A percentile compares a stretch with the other conserved stretches of the same genome.
Evolutionary conservation across 768 basidiomycete species (phyloP).

Genomic region (Leccinum broughii): DNA sequence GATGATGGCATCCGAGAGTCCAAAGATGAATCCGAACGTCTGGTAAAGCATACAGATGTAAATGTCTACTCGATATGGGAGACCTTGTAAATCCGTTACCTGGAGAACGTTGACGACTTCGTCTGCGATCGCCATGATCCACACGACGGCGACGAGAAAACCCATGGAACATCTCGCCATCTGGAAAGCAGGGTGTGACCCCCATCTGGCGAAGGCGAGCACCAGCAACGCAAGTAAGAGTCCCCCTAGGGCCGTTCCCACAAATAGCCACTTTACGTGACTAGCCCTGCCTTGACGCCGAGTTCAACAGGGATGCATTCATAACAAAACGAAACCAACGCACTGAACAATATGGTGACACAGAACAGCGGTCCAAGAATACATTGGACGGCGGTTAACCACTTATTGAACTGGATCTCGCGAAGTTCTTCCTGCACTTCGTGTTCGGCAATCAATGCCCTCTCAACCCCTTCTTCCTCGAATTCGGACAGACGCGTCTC

Average conservation of each 20-base stretch:
- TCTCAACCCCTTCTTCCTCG: constrained; percentile 73
- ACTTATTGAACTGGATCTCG: constrained; percentile 69
- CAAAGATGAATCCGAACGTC: constrained; percentile 93
- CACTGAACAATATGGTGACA: constrained; percentile 74
- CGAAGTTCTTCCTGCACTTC: constrained; percentile 70
- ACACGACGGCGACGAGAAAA: constrained; percentile 86
- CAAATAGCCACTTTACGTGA: constrained; percentile 50
- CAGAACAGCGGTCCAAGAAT: constrained; percentile 80
- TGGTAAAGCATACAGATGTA: constrained; percentile 32
- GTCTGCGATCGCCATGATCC: constrained; percentile 98
- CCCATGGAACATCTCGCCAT: constrained; percentile 86
- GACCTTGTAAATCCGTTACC: constrained; percentile 42
- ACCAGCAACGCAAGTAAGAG: constrained; percentile 54
- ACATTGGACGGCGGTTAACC: constrained; percentile 85
- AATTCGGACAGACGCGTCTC: constrained; percentile 62
- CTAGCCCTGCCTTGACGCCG: constrained; percentile 32
- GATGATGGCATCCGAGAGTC: constrained; percentile 95
- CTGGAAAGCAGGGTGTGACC: constrained; percentile 54
- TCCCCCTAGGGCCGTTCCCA: constrained; percentile 58
- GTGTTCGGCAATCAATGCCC: constrained; percentile 71
- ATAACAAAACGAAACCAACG: constrained; percentile 29
- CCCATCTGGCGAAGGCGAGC: constrained; percentile 57
- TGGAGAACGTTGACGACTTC: constrained; percentile 91
- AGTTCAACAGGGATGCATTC: not conserved
- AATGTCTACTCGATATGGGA: not conserved